Base-by-base conservation (phyloP, 306 rosid species). In the Notholithocarpus densiflorus region DNA sequence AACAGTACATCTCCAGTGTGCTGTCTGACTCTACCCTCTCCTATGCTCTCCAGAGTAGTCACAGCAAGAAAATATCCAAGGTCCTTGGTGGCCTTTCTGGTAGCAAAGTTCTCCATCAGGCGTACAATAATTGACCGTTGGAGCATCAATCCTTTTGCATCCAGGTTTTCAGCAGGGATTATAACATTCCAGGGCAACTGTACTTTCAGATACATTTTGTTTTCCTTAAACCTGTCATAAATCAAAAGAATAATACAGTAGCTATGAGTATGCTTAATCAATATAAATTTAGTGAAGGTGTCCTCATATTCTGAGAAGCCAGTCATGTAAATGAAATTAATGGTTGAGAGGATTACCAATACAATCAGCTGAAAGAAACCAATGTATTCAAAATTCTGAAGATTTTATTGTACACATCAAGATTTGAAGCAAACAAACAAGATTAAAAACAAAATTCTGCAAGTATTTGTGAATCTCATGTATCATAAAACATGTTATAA, bases 1-100 rank as follows among this genome's bases (percentile, higher is more conserved):
- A 93, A 95, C 77, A 93, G 87, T 31, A 95, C 97, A 45, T 93
- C 98, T 37, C 98, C 99, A 0, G 94, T 85, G 12, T 79, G 89
- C 31, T 90, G 93, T 77, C 97, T 81, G 31, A 95, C 96, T 79
- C 84, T 90, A 27, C 97, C 99, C 79, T 91, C 98, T 23, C 97
- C 98, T 6, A 93, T 84, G 9, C 56, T 89, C 60, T 95, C 98
- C 73, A 93, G 75, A 8, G 91, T 87, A 2, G 92, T 95, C 61
- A 95, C 90, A 0, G 96, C 97, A 54, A 89, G 87, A 68, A 82
- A 88, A 85, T 91, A 93, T 2, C 99, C 98, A 5, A 87, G 87
- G 76, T 95, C 97, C 57, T 93, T 88, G 5, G 96, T 84, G 4
- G 96, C 98, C 79, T 81, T 92, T 74, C 86, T 95, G 1, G 72